phyloP scores from a whole-genome alignment of 1,284 basidiomycete genomes.

The Cryptococcus hybrid region DNA sequence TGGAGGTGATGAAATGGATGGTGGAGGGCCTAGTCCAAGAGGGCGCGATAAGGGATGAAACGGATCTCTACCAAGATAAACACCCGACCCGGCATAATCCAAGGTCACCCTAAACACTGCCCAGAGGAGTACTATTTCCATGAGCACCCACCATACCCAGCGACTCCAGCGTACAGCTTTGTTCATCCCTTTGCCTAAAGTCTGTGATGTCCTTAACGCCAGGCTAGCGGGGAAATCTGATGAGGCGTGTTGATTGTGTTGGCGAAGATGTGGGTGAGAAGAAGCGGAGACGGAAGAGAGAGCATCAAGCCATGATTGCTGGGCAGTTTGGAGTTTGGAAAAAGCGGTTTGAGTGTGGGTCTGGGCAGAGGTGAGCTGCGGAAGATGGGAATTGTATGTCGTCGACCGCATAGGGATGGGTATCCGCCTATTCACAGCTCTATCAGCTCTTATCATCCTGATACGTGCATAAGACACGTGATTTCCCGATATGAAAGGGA shows the following conservation, averaged over 20 bases:
- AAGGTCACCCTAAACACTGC: conserved; percentile 43
- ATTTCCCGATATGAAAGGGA: background rate
- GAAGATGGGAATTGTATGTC: conserved; percentile 19
- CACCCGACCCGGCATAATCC: conserved; percentile 35
- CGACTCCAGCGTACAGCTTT: conserved; percentile 23
- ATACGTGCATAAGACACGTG: background rate
- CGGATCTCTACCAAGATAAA: conserved; percentile 25
- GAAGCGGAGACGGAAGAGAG: conserved; percentile 6
- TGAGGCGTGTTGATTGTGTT: background rate
- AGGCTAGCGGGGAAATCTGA: conserved; percentile 3
- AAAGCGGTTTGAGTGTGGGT: conserved; percentile 11
- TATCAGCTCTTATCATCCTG: too few species aligned
- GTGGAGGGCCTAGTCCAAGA: conserved; percentile 1
- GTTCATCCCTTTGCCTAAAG: too few species aligned
- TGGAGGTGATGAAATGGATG: background rate
- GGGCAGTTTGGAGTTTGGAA: conserved; percentile 14
- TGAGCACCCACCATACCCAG: conserved; percentile 28
- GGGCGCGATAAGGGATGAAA: conserved; percentile 22
- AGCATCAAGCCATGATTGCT: conserved; percentile 24
- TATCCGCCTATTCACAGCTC: background rate
- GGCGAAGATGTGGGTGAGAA: background rate
- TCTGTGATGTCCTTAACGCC: background rate
- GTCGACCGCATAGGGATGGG: conserved; percentile 17
- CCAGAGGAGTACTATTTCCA: conserved; percentile 40
- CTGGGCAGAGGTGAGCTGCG: conserved; percentile 14